A percentile compares a stretch with the other conserved stretches of the same genome.
These are phyloP conservation scores for Hypoxylon fuscum DNA, from an alignment of 495 filamentous ascomycete genomes.

Conservation along the genomic window DNA sequence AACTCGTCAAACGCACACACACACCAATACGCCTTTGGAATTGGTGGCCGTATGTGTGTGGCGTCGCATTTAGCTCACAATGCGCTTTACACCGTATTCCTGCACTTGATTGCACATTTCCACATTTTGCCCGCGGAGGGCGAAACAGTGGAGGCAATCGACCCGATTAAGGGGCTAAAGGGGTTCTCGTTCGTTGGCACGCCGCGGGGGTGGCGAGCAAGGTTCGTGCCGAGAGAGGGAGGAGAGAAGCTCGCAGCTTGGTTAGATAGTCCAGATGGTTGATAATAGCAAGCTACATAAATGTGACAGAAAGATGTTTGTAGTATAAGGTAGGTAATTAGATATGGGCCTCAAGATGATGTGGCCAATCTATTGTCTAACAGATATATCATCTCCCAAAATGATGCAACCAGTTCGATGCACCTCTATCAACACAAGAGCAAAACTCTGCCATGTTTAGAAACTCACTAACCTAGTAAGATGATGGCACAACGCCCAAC, in stretches of 20 bases:
- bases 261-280: conserved; percentile 21
- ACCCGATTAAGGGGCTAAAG: conserved; percentile 23
- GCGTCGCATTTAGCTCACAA: conserved; percentile 74
- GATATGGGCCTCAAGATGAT: too few relatives aligned
- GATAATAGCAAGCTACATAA: neutral
- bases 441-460: neutral
- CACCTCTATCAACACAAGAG: neutral
- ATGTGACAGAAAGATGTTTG: too few relatives aligned
- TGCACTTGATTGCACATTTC: conserved; percentile 74
- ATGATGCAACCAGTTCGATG: neutral
- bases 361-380: neutral
- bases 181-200: conserved; percentile 19
- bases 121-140: conserved; percentile 31
- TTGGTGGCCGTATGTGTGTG: conserved; percentile 76
- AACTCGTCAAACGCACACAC: conserved; percentile 58
- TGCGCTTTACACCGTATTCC: conserved; percentile 72
- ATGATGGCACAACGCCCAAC: conserved; percentile 51
- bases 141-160: conserved; percentile 19
- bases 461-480: conserved; percentile 49
- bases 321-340: too few relatives aligned
- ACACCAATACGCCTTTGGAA: conserved; percentile 76
- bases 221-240: conserved; percentile 25
- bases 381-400: neutral
- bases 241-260: conserved; percentile 24
- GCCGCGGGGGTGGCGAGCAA: conserved; percentile 27